Evolutionary conservation across 2,329 filamentous ascomycete species (phyloP).

Genomic region (Diplodia mutila): DNA sequence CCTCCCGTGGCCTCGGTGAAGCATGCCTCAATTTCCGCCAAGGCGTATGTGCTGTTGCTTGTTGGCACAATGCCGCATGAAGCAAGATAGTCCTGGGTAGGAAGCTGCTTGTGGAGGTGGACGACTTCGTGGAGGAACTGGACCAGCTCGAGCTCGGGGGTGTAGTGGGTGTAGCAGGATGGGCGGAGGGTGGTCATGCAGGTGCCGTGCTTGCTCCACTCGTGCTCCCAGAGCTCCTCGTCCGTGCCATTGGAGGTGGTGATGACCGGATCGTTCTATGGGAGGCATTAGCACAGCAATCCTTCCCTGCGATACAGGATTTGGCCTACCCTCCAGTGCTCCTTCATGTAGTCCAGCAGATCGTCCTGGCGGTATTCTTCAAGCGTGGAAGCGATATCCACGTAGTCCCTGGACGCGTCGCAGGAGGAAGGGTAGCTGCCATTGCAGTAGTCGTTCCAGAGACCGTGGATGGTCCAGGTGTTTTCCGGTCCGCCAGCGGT

Average conservation of each 20-base stretch:
- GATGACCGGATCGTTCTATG: slow-evolving; percentile 22
- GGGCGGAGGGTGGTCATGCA: slow-evolving; percentile 72
- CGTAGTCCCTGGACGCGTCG: slow-evolving; percentile 17
- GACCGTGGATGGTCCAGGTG: slow-evolving; percentile 75
- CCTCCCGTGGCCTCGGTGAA: slow-evolving; percentile 54
- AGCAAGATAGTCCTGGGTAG: slow-evolving; percentile 65
- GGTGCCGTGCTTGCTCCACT: slow-evolving; percentile 74
- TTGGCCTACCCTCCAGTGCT: slow-evolving; percentile 67
- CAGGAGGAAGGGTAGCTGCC: slow-evolving; percentile 65
- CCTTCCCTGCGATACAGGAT: neutral
- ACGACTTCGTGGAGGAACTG: slow-evolving; percentile 72
- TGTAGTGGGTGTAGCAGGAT: slow-evolving; percentile 63
- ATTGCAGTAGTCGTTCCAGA: slow-evolving; percentile 67
- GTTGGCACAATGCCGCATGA: slow-evolving; percentile 65
- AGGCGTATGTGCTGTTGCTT: slow-evolving; percentile 60
- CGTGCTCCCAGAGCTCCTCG: slow-evolving; percentile 69
- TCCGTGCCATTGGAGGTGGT: slow-evolving; percentile 41
- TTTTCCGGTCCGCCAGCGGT: slow-evolving; percentile 53
- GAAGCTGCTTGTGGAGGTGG: slow-evolving; percentile 66
- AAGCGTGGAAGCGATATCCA: slow-evolving; percentile 48
- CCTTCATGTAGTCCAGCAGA: slow-evolving; percentile 68
- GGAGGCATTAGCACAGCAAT: neutral
- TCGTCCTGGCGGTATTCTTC: slow-evolving; percentile 57
- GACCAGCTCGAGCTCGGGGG: slow-evolving; percentile 64
- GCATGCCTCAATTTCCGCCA: slow-evolving; percentile 61